Evolutionary conservation across 2,329 filamentous ascomycete species (phyloP).

Genomic region (Ophiocordyceps australis): DNA sequence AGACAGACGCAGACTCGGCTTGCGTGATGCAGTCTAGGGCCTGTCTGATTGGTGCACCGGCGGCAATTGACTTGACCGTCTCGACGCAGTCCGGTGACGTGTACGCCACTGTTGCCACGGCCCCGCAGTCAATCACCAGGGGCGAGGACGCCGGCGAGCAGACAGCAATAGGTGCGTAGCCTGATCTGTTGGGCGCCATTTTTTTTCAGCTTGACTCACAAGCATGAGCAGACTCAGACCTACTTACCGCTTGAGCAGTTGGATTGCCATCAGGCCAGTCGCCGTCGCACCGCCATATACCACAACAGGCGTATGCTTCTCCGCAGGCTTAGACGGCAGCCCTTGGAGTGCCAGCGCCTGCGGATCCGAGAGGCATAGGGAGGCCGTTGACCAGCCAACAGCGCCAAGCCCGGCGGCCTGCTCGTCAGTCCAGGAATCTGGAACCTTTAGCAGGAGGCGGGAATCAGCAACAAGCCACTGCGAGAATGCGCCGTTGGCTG

Average conservation of each 20-base stretch:
- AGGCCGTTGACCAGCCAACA: background rate
- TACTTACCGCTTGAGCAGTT: conserved; percentile 9
- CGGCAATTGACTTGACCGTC: background rate
- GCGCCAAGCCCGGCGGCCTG: background rate
- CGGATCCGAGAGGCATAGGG: background rate
- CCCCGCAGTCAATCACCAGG: background rate
- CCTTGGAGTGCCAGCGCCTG: conserved; percentile 2
- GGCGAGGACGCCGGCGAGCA: background rate
- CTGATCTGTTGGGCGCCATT: background rate
- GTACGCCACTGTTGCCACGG: background rate
- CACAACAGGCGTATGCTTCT: conserved; percentile 6
- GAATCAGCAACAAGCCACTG: background rate
- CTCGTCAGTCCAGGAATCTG: background rate
- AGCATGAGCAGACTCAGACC: background rate
- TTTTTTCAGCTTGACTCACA: background rate
- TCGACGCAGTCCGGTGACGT: background rate
- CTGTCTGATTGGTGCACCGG: conserved; percentile 5
- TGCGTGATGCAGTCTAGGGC: conserved; percentile 13
- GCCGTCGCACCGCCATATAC: conserved; percentile 12
- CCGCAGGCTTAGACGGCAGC: conserved; percentile 1
- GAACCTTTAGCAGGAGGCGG: background rate
- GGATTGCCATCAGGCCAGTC: conserved; percentile 10
- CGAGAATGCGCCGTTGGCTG: background rate
- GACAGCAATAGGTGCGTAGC: conserved; percentile 1
- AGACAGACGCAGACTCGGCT: conserved; percentile 8